These are phyloP conservation scores for Astragalus glycyphyllos DNA, from an alignment of 306 rosid species.

Conservation along the genomic window DNA sequence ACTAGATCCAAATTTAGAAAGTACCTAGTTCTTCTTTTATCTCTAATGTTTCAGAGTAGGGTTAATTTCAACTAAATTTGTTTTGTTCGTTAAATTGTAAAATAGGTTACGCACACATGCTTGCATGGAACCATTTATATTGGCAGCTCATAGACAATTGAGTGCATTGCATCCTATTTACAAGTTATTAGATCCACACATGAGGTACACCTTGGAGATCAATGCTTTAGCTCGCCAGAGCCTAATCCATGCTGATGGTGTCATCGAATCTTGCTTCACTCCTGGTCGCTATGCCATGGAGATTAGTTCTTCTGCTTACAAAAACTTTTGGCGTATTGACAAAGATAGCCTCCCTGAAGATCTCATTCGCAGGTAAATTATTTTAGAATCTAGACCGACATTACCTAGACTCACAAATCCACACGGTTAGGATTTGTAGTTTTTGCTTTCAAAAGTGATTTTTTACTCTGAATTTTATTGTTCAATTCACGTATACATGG, in stretches of 20 bases:
- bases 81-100: neutral
- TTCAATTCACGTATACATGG: too few relatives aligned
- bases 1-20: neutral
- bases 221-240: constrained; percentile 82
- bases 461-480: too few relatives aligned
- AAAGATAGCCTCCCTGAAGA: constrained; percentile 82
- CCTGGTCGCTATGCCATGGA: constrained; percentile 92
- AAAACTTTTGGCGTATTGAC: constrained; percentile 85
- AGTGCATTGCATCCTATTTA: constrained; percentile 93
- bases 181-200: constrained; percentile 93
- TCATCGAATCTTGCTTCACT: constrained; percentile 83
- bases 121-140: constrained; percentile 73
- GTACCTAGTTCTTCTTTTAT: neutral
- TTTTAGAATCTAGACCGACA: too few relatives aligned
- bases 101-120: constrained; percentile 91
- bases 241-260: constrained; percentile 73
- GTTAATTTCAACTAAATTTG: neutral
- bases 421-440: too few relatives aligned
- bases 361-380: constrained; percentile 72
- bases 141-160: constrained; percentile 87
- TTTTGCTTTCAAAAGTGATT: too few relatives aligned
- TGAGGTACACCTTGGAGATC: constrained; percentile 91
- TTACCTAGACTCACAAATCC: too few relatives aligned
- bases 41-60: neutral
- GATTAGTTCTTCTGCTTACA: constrained; percentile 86